phyloP scores from a whole-genome alignment of 2,329 filamentous ascomycete species.

The Aureobasidium lini region DNA sequence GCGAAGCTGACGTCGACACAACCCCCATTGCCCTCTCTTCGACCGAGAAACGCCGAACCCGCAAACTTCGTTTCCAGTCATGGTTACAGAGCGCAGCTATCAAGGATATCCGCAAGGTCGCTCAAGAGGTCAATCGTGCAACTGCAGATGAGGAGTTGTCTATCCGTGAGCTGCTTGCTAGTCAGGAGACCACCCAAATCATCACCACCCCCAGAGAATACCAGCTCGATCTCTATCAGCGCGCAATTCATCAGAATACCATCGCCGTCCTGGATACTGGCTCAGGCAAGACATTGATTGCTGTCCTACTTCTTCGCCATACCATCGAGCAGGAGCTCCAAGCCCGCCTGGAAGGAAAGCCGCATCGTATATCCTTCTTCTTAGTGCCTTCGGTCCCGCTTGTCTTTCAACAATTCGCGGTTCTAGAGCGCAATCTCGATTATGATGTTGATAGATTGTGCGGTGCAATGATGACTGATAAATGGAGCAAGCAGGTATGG shows the following conservation, averaged over 20 bases:
- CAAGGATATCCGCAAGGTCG: slow-evolving; percentile 33
- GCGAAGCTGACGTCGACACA: background rate
- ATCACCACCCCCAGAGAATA: slow-evolving; percentile 81
- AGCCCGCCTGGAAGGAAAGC: slow-evolving; percentile 52
- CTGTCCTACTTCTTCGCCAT: slow-evolving; percentile 73
- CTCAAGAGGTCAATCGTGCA: slow-evolving; percentile 28
- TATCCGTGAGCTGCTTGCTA: slow-evolving; percentile 46
- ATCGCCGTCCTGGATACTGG: slow-evolving; percentile 95
- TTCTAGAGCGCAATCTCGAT: slow-evolving; percentile 73
- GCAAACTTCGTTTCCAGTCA: slow-evolving; percentile 35
- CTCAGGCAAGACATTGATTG: slow-evolving; percentile 93
- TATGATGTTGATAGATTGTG: slow-evolving; percentile 67
- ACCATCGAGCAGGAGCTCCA: slow-evolving; percentile 71
- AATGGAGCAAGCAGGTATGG: slow-evolving; percentile 57
- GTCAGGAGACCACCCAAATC: slow-evolving; percentile 48
- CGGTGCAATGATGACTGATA: slow-evolving; percentile 57
- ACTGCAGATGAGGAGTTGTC: slow-evolving; percentile 43
- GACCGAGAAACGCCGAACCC: slow-evolving; percentile 32
- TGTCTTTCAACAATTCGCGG: slow-evolving; percentile 80
- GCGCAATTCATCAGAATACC: slow-evolving; percentile 74
- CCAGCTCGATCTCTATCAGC: slow-evolving; percentile 84
- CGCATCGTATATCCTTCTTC: slow-evolving; percentile 71
- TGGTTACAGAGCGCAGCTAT: slow-evolving; percentile 40
- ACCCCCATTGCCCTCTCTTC: background rate
- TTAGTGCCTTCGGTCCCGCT: slow-evolving; percentile 79